Conservation (phyloP, 2,329 filamentous ascomycete species). For the Colletotrichum sp. region DNA sequence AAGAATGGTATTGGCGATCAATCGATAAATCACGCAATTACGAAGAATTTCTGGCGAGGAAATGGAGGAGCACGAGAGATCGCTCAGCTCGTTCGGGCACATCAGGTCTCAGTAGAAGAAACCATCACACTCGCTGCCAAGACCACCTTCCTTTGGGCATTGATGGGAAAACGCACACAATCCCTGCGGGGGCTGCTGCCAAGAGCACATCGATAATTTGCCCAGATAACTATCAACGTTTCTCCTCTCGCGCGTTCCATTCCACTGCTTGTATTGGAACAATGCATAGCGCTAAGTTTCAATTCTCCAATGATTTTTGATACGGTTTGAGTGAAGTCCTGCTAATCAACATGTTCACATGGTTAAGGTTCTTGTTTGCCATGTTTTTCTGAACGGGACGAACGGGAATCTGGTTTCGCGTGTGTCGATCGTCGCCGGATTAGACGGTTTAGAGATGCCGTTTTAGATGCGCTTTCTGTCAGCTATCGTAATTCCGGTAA, state of each 20-base stretch:
- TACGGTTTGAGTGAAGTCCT: neutral
- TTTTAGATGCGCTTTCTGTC: neutral
- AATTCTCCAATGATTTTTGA: neutral
- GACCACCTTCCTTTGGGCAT: neutral
- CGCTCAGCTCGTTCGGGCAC: neutral
- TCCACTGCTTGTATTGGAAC: neutral
- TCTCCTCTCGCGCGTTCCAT: neutral
- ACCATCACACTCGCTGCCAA: neutral
- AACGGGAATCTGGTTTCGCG: neutral
- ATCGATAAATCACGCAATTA: neutral
- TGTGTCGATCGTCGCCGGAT: neutral
- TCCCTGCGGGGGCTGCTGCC: neutral
- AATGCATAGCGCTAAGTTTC: neutral
- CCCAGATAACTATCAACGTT: neutral
- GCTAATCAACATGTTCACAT: neutral
- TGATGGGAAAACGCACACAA: neutral
- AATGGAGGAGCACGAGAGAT: neutral
- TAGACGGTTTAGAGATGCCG: neutral
- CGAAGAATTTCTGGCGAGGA: neutral
- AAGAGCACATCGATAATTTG: neutral
- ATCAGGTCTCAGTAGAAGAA: neutral
- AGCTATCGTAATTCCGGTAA: accelerated
- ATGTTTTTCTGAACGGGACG: neutral
- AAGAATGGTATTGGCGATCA: neutral
- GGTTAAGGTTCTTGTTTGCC: neutral